phyloP scores from a whole-genome alignment of 805 yeast species.

The Ogataea zsoltii region DNA sequence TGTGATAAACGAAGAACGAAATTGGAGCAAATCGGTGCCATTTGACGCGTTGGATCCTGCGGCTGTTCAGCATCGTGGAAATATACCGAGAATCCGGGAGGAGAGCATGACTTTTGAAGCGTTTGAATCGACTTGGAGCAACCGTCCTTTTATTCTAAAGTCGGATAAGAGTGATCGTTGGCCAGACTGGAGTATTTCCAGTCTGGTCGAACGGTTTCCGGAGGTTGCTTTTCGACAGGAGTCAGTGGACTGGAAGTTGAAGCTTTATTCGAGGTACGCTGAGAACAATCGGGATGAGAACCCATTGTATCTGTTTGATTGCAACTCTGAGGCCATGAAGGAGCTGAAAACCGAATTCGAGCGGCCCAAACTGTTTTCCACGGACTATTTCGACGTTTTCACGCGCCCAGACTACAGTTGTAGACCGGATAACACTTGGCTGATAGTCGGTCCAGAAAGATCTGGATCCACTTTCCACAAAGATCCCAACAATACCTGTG shows the following conservation, averaged over 20 bases:
- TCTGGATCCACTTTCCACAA: slow-evolving; percentile 92
- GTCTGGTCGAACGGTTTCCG: slow-evolving; percentile 55
- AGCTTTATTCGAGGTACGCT: slow-evolving; percentile 62
- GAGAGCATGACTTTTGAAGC: slow-evolving; percentile 39
- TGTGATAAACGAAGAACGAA: slow-evolving; percentile 48
- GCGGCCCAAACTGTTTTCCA: slow-evolving; percentile 53
- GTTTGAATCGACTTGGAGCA: slow-evolving; percentile 46
- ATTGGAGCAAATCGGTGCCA: neutral
- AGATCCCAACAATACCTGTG: slow-evolving; percentile 88
- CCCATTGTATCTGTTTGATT: slow-evolving; percentile 85
- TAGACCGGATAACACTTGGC: slow-evolving; percentile 92
- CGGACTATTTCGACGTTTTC: slow-evolving; percentile 60
- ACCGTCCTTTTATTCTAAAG: slow-evolving; percentile 55
- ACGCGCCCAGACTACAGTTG: slow-evolving; percentile 38
- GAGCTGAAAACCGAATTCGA: slow-evolving; percentile 53
- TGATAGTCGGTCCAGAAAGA: slow-evolving; percentile 78
- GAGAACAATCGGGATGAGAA: slow-evolving; percentile 69
- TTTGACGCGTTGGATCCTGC: slow-evolving; percentile 10
- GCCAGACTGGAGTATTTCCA: slow-evolving; percentile 65
- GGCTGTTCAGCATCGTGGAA: slow-evolving; percentile 6
- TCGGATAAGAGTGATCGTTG: slow-evolving; percentile 37
- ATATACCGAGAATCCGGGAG: slow-evolving; percentile 55
- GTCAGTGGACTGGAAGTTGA: slow-evolving; percentile 75
- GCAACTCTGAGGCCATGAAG: slow-evolving; percentile 67
- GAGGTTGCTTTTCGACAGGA: slow-evolving; percentile 76